Evolutionary conservation across 163 green algal genomes (phyloP), one percentile per base, ranked within the genome.

Genomic region (Trebouxia gelatinosa): DNA sequence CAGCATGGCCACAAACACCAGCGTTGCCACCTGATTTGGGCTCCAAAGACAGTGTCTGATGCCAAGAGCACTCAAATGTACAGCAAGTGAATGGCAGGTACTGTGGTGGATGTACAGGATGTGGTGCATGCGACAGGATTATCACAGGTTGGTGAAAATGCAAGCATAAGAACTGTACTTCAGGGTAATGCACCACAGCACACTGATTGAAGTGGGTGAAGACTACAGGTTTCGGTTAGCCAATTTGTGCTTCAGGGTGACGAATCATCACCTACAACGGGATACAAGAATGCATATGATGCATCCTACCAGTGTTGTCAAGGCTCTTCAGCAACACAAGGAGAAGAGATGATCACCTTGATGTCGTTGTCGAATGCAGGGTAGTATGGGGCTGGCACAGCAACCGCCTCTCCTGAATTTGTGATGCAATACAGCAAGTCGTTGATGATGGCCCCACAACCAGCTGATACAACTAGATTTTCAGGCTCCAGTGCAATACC

Each of bases 361-460:
- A 97, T 81, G 83, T 98, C 94, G 72, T 94, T 94, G 84, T 96
- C 88, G 84, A 98, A 98, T 17, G 91, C 93, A 9, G 94, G 94
- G 83, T 98, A 98, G 84, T 96, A 98, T 5, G 94, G 94, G 31
- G 90, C 88, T 3, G 93, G 94, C 38, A 98, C 93, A 9, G 98
- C 85, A 31, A 96, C 85, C 7, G 62, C 82, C 31, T 95, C 85
- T 9, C 86, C 87, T n/a, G 59, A 57, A 32, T 87, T 68, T 19
- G 77, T 82, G 5, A 94, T 84, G 59, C 59, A 81, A 70, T 86
- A 90, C 39, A 93, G 88, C 29, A 94, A 72, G 61, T 88, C 85
- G 68, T 95, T 89, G 5, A 97, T 59, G 17, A 95, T 66, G 11
- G 85, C 81, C 13, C 89, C 88, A n/a, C 83, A 89, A 13, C 92